phyloP scores from a whole-genome alignment of 805 yeast species.

The Candida loeiensis region DNA sequence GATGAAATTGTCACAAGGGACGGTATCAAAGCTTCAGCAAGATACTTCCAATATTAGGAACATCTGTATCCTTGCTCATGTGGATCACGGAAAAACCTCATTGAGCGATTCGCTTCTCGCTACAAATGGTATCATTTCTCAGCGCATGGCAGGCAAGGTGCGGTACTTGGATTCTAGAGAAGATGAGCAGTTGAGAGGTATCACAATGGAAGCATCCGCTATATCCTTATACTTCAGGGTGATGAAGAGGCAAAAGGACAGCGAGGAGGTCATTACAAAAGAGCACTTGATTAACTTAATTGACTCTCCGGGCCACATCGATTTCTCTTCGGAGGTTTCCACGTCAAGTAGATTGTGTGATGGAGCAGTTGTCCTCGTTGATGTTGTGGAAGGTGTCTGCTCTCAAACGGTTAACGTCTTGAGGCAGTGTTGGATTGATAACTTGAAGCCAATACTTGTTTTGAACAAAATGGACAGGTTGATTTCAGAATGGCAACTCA shows the following conservation, averaged over 20 bases:
- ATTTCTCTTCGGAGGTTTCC: constrained; percentile 93
- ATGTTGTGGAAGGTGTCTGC: constrained; percentile 97
- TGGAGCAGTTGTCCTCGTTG: constrained; percentile 93
- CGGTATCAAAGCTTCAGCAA: constrained; percentile 62
- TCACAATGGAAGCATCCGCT: constrained; percentile 96
- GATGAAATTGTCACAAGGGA: constrained; percentile 61
- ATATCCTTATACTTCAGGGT: constrained; percentile 88
- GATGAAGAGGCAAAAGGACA: constrained; percentile 30
- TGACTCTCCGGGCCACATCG: constrained; percentile 99
- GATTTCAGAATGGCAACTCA: constrained; percentile 72
- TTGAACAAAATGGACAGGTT: constrained; percentile 89
- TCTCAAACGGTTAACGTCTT: constrained; percentile 94
- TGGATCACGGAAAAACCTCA: constrained; percentile 97
- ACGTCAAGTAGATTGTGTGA: constrained; percentile 95
- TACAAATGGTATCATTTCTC: constrained; percentile 94
- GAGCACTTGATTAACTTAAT: constrained; percentile 88
- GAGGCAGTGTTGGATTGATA: constrained; percentile 94
- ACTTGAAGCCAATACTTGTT: constrained; percentile 81
- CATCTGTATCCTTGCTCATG: constrained; percentile 95
- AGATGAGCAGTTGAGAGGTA: constrained; percentile 94
- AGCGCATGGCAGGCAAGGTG: constrained; percentile 91
- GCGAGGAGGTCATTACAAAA: constrained; percentile 38
- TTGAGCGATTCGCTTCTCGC: constrained; percentile 89
- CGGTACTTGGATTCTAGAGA: constrained; percentile 89
- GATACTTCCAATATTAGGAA: constrained; percentile 73